A percentile compares a stretch with the other conserved stretches of the same genome.
phyloP scores from a whole-genome alignment of 2,329 filamentous ascomycete genomes.

The Alternaria novae-zelandiae region DNA sequence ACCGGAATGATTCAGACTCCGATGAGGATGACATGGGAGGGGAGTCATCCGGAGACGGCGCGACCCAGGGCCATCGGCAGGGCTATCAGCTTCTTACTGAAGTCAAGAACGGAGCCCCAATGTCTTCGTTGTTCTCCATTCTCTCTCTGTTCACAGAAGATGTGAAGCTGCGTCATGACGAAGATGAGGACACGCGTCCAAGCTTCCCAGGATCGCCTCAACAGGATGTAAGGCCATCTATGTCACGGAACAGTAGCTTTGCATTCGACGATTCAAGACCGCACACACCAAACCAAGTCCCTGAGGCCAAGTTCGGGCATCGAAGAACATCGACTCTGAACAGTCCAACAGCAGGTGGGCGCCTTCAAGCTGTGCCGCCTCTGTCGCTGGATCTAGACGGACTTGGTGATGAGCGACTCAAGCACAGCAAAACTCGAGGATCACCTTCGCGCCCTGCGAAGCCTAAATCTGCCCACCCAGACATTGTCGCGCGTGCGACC shows the following conservation, averaged over 20 bases:
- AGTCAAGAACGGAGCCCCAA: conserved; percentile 95
- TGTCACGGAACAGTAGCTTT: conserved; percentile 40
- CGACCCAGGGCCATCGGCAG: conserved; percentile 68
- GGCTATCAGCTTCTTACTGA: conserved; percentile 95
- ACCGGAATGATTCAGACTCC: conserved; percentile 55
- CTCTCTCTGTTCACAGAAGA: conserved; percentile 97
- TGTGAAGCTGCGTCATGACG: conserved; percentile 75
- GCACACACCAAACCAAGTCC: conserved; percentile 34
- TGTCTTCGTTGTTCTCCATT: conserved; percentile 98
- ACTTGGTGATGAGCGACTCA: conserved; percentile 27
- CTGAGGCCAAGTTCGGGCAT: conserved; percentile 27
- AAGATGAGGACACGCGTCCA: conserved; percentile 63
- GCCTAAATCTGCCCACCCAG: conserved; percentile 85
- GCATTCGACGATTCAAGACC: conserved; percentile 40
- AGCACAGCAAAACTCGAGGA: conserved; percentile 21
- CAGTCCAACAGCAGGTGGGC: conserved; percentile 45
- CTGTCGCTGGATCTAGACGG: conserved; percentile 68
- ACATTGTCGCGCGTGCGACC: conserved; percentile 94
- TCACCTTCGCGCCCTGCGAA: conserved; percentile 46
- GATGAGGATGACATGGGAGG: conserved; percentile 56
- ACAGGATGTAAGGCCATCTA: conserved; percentile 22
- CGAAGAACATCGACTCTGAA: conserved; percentile 41
- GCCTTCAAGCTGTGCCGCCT: conserved; percentile 70
- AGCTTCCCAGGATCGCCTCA: conserved; percentile 38
- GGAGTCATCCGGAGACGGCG: conserved; percentile 61